Base-by-base conservation (phyloP, 768 basidiomycete species). In the Lentinula sp. region DNA sequence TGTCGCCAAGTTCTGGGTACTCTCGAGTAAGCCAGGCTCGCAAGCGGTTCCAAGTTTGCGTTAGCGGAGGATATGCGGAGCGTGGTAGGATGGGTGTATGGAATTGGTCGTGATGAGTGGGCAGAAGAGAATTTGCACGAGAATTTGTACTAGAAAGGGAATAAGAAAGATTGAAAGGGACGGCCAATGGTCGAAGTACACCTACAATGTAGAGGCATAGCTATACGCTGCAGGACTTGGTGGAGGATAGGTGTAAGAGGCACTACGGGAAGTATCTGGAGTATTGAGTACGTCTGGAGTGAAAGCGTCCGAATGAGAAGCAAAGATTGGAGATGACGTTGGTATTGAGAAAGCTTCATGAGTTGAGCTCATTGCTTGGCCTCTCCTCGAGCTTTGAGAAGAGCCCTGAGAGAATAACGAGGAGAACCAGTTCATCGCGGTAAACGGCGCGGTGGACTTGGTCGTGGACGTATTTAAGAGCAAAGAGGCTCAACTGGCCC, bases 1-100 rank as follows among this genome's bases (percentile, higher is more conserved):
- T 97, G 72, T 98, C 95, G 33, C 90, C 91, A 18, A 98, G 83
- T 69, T 98, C 95, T 49, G 95, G 93, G 74, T 96, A 96, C 74
- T 95, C 88, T 62, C 86, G 82, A 62, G 74, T 78, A 18, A 97
- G 86, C 85, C 93, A 93, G n/a, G 75, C 69, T 62, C 87, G 88
- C 54, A 98, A 80, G 23, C 95, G 87, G 64, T 81, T 79, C 91
- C 95, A 97, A 1, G 94, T 93, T 52, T 81, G 81, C 16, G 82
- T 72, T n/a, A 97, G 77, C 32, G 93, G 86, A 2, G 95, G 94
- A 71, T 92, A 94, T 45, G 75, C 67, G 18, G 69, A 65, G 43
- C 74, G 68, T 32, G 80, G 73, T n/a, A 75, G 71, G 41, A 78
- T 70, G 56, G 78, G 77, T 54, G 79, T 76, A 63, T 79, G 80